phyloP scores from a whole-genome alignment of 2,329 filamentous ascomycete genomes.

The Plectosphaerella plurivora region DNA sequence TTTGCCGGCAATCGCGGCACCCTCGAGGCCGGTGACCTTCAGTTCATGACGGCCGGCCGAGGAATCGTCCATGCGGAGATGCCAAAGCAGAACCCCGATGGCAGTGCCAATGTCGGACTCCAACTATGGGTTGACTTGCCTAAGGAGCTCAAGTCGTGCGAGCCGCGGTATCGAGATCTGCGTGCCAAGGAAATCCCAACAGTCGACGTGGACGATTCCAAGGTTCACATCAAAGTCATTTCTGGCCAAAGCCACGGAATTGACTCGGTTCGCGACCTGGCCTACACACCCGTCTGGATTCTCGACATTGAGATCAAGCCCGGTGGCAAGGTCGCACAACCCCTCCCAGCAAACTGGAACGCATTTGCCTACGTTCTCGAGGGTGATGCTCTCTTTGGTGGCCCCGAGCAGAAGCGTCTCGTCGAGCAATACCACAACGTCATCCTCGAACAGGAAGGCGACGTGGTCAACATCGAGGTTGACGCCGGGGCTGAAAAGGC shows the following conservation, averaged over 20 bases:
- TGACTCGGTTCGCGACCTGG: conserved; percentile 83
- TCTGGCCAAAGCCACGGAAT: conserved; percentile 79
- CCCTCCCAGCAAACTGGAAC: conserved; percentile 78
- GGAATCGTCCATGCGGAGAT: conserved; percentile 97
- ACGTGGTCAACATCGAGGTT: conserved; percentile 69
- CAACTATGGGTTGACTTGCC: conserved; percentile 96
- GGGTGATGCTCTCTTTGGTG: conserved; percentile 63
- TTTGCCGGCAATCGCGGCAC: conserved; percentile 83
- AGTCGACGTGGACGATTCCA: conserved; percentile 66
- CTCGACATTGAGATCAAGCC: conserved; percentile 78
- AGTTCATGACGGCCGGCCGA: conserved; percentile 94
- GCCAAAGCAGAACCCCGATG: conserved; percentile 75
- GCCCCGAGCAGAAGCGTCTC: conserved; percentile 41
- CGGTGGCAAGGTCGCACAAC: conserved; percentile 72
- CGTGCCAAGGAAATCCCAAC: conserved; percentile 72
- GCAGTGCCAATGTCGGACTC: conserved; percentile 75
- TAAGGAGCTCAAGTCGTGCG: conserved; percentile 74
- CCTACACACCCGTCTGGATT: conserved; percentile 97
- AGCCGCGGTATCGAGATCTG: conserved; percentile 88
- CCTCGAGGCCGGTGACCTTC: conserved; percentile 81
- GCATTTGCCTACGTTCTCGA: conserved; percentile 83
- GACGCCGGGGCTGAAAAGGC: conserved; percentile 56
- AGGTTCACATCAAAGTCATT: conserved; percentile 83
- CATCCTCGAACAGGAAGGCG: conserved; percentile 77
- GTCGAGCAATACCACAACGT: conserved; percentile 79